These are phyloP conservation scores for Ceratopteris richardii DNA, from an alignment of 75 land plant genomes.

Conservation along the genomic window DNA sequence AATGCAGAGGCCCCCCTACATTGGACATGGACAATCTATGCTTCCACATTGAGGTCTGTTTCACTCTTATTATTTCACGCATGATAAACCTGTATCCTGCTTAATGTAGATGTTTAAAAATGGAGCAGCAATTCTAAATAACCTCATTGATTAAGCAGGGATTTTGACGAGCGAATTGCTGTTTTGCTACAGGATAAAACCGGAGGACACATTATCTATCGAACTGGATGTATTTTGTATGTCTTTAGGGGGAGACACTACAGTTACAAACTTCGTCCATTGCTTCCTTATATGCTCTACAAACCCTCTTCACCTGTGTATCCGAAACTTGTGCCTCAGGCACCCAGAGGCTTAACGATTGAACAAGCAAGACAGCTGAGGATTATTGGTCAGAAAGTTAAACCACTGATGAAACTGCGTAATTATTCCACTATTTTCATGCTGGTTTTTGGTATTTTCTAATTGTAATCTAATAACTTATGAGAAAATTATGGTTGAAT, in stretches of 20 bases:
- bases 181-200: constrained; percentile 51
- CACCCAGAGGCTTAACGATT: constrained; percentile 66
- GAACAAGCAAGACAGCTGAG: constrained; percentile 71
- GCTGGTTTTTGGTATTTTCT: too few species aligned
- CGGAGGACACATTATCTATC: constrained; percentile 61
- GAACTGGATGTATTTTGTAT: constrained; percentile 61
- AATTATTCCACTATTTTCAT: constrained; percentile 1
- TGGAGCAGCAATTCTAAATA: background rate
- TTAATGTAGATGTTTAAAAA: background rate
- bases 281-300: constrained; percentile 87
- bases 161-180: too few species aligned
- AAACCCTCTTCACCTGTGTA: constrained; percentile 79
- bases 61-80: background rate
- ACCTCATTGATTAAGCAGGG: too few species aligned
- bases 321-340: constrained; percentile 55
- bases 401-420: constrained; percentile 69
- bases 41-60: constrained; percentile 73
- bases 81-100: background rate
- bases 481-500: background rate
- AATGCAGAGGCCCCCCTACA: constrained; percentile 94
- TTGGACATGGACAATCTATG: constrained; percentile 97
- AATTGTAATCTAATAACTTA: background rate
- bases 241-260: constrained; percentile 84
- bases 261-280: constrained; percentile 62
- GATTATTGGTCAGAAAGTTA: constrained; percentile 44